Conservation (phyloP, 1,284 basidiomycete species). For the Ceratobasidium sp. region DNA sequence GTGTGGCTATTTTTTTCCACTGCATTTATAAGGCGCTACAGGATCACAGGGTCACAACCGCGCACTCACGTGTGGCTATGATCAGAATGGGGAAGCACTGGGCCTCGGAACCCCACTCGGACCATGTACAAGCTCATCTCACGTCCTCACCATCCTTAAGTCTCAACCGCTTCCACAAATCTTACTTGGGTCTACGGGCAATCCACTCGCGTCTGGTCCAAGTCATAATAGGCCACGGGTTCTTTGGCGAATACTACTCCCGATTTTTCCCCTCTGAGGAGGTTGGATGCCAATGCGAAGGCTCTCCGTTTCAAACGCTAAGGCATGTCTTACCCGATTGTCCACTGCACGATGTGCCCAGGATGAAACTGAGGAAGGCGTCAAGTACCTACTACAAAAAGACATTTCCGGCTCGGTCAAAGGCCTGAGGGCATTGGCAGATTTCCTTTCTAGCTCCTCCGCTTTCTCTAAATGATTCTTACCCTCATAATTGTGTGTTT, state of each 20-base stretch:
- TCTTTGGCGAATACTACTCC: slow-evolving; percentile 18
- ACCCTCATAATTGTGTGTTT: too few species aligned
- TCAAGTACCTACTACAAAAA: background rate
- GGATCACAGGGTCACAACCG: too few species aligned
- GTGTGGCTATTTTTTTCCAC: too few species aligned
- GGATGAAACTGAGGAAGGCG: background rate
- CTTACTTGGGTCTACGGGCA: background rate
- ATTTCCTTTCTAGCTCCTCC: background rate
- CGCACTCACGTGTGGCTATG: too few species aligned
- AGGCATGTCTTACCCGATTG: slow-evolving; percentile 31
- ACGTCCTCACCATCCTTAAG: background rate
- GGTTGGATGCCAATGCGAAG: slow-evolving; percentile 31
- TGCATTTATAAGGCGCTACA: too few species aligned
- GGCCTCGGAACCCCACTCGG: background rate
- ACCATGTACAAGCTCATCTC: background rate
- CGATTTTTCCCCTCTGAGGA: slow-evolving; percentile 12
- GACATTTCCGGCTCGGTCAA: background rate
- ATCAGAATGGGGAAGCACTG: too few species aligned
- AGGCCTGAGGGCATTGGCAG: background rate
- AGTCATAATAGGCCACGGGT: slow-evolving; percentile 5
- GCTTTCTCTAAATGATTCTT: slow-evolving; percentile 1
- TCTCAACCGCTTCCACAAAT: background rate
- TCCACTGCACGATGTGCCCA: background rate
- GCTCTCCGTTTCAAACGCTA: slow-evolving; percentile 5
- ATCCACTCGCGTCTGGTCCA: background rate